Base-by-base conservation (phyloP, 176 grass and related monocot species). In the Eremochloa ophiuroides region DNA sequence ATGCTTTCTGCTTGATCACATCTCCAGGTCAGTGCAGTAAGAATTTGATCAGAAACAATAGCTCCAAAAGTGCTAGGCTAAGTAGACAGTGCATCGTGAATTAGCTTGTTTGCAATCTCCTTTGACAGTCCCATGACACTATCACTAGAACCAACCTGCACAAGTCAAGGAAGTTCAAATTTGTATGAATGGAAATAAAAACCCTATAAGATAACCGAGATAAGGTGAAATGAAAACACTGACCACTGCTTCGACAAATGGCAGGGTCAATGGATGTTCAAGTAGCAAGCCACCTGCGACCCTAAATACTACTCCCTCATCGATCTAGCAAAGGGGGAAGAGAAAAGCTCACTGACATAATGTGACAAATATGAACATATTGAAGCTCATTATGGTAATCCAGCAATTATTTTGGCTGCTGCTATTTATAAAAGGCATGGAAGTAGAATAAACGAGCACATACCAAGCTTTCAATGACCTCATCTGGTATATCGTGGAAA, bases 231-330 rank as follows among this genome's bases (percentile, higher is more conserved):
- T 23, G 16, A 72, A 72, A 51, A 56, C 39, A 87, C 95, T 78
- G 55, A 98, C 95, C 88, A 98, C 92, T 89, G 92, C 90, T 89
- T 98, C 92, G 4, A 98, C 95, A 89, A 98, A 93, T 62, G 95
- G 95, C 55, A 93, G 83, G 14, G 76, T 88, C 44, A 94, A 74
- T 80, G 95, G 92, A 84, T 98, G 95, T 72, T 94, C 92, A 42
- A 98, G 84, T 63, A 98, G 86, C 67, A 98, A 84, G 31, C 92
- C 92, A 8, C 95, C 92, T 51, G 92, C 95, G 1, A 98, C 92
- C 77, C 91, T 93, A 79, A 98, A 98, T 55, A 98, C 92, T 17
- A 94, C 84, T 5, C 95, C 86, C 79, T 94, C 95, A 31, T 94
- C 88, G 2, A 98, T 98, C 95, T 98, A 58, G 64, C 20, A 78